Conservation (phyloP, 495 filamentous ascomycete species). For the Chaetomium tenue region DNA sequence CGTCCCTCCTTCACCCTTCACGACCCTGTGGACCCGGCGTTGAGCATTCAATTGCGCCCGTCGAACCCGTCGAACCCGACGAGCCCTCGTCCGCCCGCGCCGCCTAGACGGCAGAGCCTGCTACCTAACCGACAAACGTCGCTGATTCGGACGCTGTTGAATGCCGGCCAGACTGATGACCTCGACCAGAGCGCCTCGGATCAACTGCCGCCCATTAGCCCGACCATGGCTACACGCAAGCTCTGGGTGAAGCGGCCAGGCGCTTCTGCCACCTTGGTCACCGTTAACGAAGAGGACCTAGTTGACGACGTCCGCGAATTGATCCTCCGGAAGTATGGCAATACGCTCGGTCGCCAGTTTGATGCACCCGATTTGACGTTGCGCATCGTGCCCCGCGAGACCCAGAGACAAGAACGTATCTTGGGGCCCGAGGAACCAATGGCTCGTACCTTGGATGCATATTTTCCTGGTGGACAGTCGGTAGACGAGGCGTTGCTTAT, state of each 20-base stretch:
- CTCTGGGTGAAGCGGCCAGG: constrained; percentile 89
- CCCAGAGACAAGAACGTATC: constrained; percentile 67
- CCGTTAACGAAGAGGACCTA: constrained; percentile 80
- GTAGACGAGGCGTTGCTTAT: constrained; percentile 91
- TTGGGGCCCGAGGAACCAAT: constrained; percentile 89
- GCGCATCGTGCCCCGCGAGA: constrained; percentile 83
- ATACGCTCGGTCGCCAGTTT: constrained; percentile 82
- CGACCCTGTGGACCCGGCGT: constrained; percentile 18
- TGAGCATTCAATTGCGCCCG: constrained; percentile 22
- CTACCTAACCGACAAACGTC: constrained; percentile 49
- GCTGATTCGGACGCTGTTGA: constrained; percentile 49
- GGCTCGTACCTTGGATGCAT: constrained; percentile 70
- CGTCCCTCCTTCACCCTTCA: constrained; percentile 10
- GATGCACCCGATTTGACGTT: constrained; percentile 88
- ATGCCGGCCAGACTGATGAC: constrained; percentile 35
- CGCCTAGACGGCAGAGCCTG: constrained; percentile 46
- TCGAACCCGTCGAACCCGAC: constrained; percentile 28
- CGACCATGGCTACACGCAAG: constrained; percentile 68
- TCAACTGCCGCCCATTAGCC: constrained; percentile 41
- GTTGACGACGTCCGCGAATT: constrained; percentile 94
- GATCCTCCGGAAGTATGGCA: constrained; percentile 89
- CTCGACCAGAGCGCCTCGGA: constrained; percentile 32
- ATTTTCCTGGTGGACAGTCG: constrained; percentile 84
- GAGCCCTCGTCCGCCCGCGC: constrained; percentile 28
- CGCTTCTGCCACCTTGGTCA: constrained; percentile 82